Conservation (phyloP, 176 grass and related monocot genomes). For the Juncus effusus region DNA sequence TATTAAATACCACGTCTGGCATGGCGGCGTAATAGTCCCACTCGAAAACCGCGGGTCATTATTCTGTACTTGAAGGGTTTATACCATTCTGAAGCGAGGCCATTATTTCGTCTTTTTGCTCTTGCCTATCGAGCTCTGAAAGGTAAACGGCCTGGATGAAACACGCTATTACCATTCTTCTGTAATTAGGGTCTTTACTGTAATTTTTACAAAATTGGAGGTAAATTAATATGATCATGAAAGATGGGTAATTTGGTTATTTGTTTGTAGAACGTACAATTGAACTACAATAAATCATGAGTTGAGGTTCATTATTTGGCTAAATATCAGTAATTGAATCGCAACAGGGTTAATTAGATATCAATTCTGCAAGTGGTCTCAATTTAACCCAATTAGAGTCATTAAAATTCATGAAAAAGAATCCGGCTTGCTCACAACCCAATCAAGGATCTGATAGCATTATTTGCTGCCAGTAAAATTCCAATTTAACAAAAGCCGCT, state of each 20-base stretch:
- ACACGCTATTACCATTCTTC: constrained; percentile 72
- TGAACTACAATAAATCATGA: not conserved
- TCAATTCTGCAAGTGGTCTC: too few relatives aligned
- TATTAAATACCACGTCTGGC: constrained; percentile 9
- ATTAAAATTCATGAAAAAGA: too few relatives aligned
- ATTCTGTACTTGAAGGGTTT: constrained; percentile 76
- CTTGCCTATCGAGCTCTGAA: constrained; percentile 81
- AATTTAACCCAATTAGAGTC: too few relatives aligned
- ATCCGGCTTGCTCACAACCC: too few relatives aligned
- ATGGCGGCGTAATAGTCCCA: constrained; percentile 64
- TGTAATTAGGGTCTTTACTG: constrained; percentile 78
- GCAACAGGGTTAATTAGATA: too few relatives aligned
- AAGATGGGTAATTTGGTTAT: not conserved
- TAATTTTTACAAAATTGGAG: constrained; percentile 5
- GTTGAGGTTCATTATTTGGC: too few relatives aligned
- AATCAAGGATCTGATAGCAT: too few relatives aligned
- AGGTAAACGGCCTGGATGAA: constrained; percentile 79
- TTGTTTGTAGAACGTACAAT: not conserved
- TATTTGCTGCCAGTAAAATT: too few relatives aligned
- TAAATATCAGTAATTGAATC: too few relatives aligned
- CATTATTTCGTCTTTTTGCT: constrained; percentile 39
- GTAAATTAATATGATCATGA: not conserved
- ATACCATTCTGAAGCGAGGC: constrained; percentile 74
- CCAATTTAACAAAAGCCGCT: too few relatives aligned
- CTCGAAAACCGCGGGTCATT: constrained; percentile 49